These are phyloP conservation scores for Pseudogymnoascus sp. DNA, from an alignment of 2,329 filamentous ascomycete species.

Conservation along the genomic window DNA sequence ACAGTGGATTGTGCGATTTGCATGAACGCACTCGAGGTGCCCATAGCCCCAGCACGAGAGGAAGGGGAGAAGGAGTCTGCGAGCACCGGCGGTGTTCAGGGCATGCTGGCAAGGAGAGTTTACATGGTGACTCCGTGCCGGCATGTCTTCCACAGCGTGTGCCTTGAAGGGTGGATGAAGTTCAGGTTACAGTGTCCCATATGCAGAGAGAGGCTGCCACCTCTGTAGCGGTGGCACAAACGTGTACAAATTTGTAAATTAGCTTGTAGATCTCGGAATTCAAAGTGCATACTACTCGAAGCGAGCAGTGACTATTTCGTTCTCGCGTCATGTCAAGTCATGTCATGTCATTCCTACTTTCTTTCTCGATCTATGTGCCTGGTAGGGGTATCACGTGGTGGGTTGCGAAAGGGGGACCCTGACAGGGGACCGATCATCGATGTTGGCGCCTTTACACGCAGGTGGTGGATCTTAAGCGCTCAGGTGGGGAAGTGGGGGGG, in stretches of 20 bases:
- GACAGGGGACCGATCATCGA: background rate
- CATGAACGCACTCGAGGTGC: constrained; percentile 82
- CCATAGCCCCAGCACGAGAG: constrained; percentile 57
- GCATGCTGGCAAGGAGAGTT: constrained; percentile 66
- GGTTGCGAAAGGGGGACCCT: background rate
- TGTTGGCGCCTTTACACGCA: background rate
- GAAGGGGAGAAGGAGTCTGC: constrained; percentile 34
- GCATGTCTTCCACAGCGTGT: constrained; percentile 89
- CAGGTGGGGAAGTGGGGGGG: background rate
- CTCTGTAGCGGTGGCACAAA: constrained; percentile 46
- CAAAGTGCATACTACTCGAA: background rate
- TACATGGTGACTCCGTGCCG: constrained; percentile 98
- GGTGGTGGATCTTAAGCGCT: background rate
- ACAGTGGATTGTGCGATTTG: constrained; percentile 92
- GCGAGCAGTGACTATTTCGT: background rate
- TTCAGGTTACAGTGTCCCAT: constrained; percentile 91
- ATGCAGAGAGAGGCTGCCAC: constrained; percentile 81
- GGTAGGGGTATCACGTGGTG: background rate
- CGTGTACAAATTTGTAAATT: background rate
- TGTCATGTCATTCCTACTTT: background rate
- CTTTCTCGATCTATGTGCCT: background rate
- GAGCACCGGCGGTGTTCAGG: constrained; percentile 46
- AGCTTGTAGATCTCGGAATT: background rate
- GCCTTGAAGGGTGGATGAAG: constrained; percentile 93
- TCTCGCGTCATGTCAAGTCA: too few species aligned